Evolutionary conservation across 495 filamentous ascomycete genomes (phyloP), one percentile per base, ranked within the genome.

Genomic region (Aspergillus mulundensis): DNA sequence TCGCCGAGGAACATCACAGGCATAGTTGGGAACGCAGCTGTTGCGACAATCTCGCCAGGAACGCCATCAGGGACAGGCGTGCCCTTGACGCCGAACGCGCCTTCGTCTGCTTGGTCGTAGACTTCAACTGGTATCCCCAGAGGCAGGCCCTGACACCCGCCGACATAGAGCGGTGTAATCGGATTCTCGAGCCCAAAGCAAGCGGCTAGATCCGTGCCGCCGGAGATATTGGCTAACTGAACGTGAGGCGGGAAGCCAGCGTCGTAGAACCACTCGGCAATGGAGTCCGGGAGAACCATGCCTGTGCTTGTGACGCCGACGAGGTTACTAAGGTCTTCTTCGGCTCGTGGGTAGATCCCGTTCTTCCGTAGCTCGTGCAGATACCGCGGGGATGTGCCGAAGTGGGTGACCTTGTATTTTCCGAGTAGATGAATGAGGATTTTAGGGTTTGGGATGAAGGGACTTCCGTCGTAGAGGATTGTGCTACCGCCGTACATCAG

Each of bases 211-310:
- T 93, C 88, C 20, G 88, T 91, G 53, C 88, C 87, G 15, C 89
- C 89, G 1, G 86, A 85, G 47, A 91, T 86, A 61, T 93, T 93
- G 49, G 67, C 77, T 4, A 91, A 75, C 7, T 87, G 87, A 4
- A 81, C 76, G 58, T 72, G 66, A 2, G 77, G 25, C 0, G 87
- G 87, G 68, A 93, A 93, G 12, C 77, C 89, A n/a, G 67, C 65
- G 66, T 91, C 87, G 69, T 91, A 91, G 76, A 91, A 90, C 87
- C 87, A 93, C 53, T 88, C 81, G 65, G 89, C 90, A 38, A 88
- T 73, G 34, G 82, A 76, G 42, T 89, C 80, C 7, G 85, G 80
- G 8, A 91, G 77, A 0, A 91, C 87, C 89, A 91, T 91, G 12
- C 88, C 89, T 5, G 89, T 93, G 53, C 77, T 81, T 10, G 79